phyloP scores from a whole-genome alignment of 306 rosid species.

The Hylodesmum podocarpum region DNA sequence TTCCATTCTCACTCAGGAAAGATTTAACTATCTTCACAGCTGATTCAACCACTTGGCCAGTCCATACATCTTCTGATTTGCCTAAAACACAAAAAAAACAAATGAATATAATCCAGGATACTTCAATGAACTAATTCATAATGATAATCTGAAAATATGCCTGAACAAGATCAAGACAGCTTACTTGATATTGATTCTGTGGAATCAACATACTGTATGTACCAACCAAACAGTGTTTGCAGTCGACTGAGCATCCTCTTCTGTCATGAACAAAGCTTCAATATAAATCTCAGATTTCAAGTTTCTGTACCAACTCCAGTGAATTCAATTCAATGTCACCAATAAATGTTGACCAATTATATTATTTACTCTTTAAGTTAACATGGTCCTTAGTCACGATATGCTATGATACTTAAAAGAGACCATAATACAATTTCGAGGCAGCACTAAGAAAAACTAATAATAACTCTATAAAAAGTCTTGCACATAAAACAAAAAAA shows the following conservation, averaged over 20 bases:
- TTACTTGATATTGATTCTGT: slow-evolving; percentile 71
- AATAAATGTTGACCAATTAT: slow-evolving; percentile 11
- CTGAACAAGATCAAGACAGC: slow-evolving; percentile 23
- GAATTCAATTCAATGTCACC: slow-evolving; percentile 5
- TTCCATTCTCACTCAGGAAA: slow-evolving; percentile 48
- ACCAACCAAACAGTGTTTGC: slow-evolving; percentile 73
- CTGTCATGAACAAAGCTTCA: slow-evolving; percentile 47
- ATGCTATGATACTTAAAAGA: neutral
- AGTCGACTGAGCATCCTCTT: slow-evolving; percentile 73
- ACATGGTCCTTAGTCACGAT: neutral
- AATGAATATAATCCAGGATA: neutral
- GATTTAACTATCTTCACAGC: slow-evolving; percentile 50
- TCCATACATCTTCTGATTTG: slow-evolving; percentile 67
- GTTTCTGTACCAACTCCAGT: neutral
- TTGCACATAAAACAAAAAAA: neutral
- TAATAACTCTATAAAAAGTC: neutral
- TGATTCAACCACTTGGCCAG: slow-evolving; percentile 60
- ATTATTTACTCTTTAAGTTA: neutral
- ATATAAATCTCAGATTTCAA: slow-evolving; percentile 21
- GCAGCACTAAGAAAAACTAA: neutral
- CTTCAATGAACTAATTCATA: neutral
- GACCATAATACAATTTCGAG: slow-evolving; percentile 9
- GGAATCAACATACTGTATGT: slow-evolving; percentile 67
- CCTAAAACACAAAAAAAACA: slow-evolving; percentile 42
- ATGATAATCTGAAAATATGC: neutral